These are phyloP conservation scores for Trichoderma virens DNA, from an alignment of 495 filamentous ascomycete species.

Conservation along the genomic window DNA sequence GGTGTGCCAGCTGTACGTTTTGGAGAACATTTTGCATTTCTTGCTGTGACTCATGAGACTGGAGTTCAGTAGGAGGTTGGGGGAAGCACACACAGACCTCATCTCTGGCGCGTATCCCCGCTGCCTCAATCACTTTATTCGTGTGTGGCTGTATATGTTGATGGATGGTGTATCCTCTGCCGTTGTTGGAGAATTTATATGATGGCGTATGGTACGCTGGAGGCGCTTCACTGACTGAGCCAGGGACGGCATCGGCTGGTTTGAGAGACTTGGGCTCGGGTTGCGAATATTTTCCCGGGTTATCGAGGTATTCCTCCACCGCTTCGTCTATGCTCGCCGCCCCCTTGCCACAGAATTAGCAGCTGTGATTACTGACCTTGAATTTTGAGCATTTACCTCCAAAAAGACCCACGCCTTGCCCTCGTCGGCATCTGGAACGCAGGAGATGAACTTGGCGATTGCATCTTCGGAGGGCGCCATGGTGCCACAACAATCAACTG, in stretches of 20 bases:
- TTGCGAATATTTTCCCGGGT: not conserved
- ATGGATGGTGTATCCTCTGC: not conserved
- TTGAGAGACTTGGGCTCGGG: not conserved
- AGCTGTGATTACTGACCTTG: not conserved
- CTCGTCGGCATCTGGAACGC: not conserved
- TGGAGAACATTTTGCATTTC: conserved; percentile 36
- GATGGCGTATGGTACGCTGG: not conserved
- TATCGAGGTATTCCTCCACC: not conserved
- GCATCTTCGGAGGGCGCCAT: not conserved
- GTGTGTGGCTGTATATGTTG: not conserved
- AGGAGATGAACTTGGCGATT: not conserved
- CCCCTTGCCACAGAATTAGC: not conserved
- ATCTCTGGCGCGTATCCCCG: not conserved
- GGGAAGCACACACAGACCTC: not conserved
- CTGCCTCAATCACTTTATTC: not conserved
- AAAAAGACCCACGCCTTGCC: not conserved
- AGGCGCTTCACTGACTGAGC: not conserved
- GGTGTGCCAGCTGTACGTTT: conserved; percentile 24
- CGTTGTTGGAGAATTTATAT: not conserved
- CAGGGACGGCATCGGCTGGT: not conserved
- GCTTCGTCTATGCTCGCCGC: not conserved
- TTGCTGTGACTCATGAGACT: conserved; percentile 22
- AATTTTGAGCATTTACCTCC: not conserved
- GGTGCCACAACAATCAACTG: not conserved
- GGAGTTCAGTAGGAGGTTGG: not conserved